Conservation (phyloP, 805 yeast genomes). For the Saccharomyces eubayanus region DNA sequence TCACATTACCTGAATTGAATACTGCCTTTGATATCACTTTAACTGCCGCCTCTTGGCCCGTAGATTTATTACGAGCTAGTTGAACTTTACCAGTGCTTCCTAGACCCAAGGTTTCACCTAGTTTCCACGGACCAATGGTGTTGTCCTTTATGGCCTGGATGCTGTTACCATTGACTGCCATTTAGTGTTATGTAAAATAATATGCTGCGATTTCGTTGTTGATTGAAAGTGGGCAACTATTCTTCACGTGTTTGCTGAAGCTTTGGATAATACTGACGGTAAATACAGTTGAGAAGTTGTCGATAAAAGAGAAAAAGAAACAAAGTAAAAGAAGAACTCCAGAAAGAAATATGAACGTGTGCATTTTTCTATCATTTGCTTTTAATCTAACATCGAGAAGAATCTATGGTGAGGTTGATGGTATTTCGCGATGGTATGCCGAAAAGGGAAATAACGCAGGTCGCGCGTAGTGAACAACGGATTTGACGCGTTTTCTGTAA, state of each 20-base stretch:
- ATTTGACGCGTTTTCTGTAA: neutral
- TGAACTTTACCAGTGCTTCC: conserved; percentile 97
- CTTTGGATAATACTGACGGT: neutral
- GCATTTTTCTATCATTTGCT: neutral
- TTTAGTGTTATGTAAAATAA: neutral
- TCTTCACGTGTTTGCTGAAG: neutral
- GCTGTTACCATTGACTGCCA: conserved; percentile 3
- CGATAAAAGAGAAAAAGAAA: neutral
- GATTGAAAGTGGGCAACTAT: neutral
- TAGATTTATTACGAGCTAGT: conserved; percentile 74
- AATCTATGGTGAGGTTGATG: neutral
- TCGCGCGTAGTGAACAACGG: neutral
- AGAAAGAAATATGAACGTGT: neutral
- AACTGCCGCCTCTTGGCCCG: conserved; percentile 90
- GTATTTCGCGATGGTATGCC: neutral
- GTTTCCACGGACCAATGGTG: conserved; percentile 86
- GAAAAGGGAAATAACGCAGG: neutral
- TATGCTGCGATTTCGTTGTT: neutral
- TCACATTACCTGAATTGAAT: conserved; percentile 31
- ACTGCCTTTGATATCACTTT: conserved; percentile 87
- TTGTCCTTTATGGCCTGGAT: conserved; percentile 32
- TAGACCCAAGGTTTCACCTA: conserved; percentile 88
- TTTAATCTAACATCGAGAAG: neutral
- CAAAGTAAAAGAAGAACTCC: neutral
- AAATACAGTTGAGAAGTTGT: neutral